phyloP scores from a whole-genome alignment of 805 yeast species.

The Tetrapisispora phaffii region DNA sequence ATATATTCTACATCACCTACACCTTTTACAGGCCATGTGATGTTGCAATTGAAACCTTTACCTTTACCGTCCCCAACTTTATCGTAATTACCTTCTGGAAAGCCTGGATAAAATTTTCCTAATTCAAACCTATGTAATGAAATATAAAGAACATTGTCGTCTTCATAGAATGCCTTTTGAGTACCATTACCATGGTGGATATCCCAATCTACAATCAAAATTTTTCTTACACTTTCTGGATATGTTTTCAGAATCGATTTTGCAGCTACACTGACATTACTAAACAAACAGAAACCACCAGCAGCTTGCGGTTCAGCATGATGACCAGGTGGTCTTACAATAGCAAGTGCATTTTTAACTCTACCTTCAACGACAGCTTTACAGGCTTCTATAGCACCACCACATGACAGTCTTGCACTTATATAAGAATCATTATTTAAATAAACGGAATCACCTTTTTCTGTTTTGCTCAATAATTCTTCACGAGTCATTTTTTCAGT shows the following conservation, averaged over 20 bases:
- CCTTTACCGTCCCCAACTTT: slow-evolving; percentile 82
- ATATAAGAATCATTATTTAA: slow-evolving; percentile 81
- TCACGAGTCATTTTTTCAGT: slow-evolving; percentile 74
- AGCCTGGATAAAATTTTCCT: slow-evolving; percentile 91
- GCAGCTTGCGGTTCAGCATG: slow-evolving; percentile 97
- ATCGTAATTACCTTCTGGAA: slow-evolving; percentile 70
- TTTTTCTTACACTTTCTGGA: slow-evolving; percentile 79
- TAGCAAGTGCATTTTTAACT: slow-evolving; percentile 86
- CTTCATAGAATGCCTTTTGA: slow-evolving; percentile 80
- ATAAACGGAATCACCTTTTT: slow-evolving; percentile 87
- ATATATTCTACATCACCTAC: slow-evolving; percentile 93
- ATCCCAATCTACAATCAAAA: slow-evolving; percentile 92
- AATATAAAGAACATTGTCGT: slow-evolving; percentile 82
- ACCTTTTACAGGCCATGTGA: slow-evolving; percentile 90
- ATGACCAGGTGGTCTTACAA: slow-evolving; percentile 98
- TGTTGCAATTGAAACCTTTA: slow-evolving; percentile 76
- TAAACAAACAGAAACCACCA: slow-evolving; percentile 92
- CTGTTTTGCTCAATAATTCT: slow-evolving; percentile 70
- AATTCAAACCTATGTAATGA: slow-evolving; percentile 89
- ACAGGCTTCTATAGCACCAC: slow-evolving; percentile 95
- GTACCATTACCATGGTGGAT: slow-evolving; percentile 99
- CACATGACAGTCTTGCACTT: slow-evolving; percentile 87
- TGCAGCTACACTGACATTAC: slow-evolving; percentile 96
- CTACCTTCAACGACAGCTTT: slow-evolving; percentile 86
- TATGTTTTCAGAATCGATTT: slow-evolving; percentile 68